Base-by-base conservation (phyloP, 345 rosid species). In the Geranium brycei region DNA sequence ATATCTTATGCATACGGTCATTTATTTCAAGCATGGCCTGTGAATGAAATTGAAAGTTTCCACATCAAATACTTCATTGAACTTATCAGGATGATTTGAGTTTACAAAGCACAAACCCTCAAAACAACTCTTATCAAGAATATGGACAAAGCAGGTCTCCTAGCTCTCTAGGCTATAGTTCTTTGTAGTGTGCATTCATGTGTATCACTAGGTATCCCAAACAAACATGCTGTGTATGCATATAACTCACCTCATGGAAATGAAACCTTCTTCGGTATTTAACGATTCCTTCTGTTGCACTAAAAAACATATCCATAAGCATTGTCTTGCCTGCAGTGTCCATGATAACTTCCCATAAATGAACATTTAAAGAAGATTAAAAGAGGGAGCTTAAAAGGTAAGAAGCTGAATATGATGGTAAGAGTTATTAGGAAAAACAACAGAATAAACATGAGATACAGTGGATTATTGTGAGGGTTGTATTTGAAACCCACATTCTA, bases 291-390 rank as follows among this genome's bases (percentile, higher is more conserved):
- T 80, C 79, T 57, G 89, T 85, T 35, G 85, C 79, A 19, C 84
- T 75, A 73, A 89, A 89, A 81, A 91, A 91, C 98, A 91, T 87
- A 76, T 89, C 98, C 98, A 91, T 89, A 58, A 91, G 74, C 96
- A 91, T 91, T 47, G 98, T 91, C 88, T 91, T 89, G 60, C 98
- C 98, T 91, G 64, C 72, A 82, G 53, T n/a, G 58, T 62, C 66
- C 1, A 55, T 17, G 53, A 40, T 28, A 18, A 60, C 47, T 40
- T 31, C 61, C 67, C 67, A 59, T 28, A 19, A 38, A 59, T 57
- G 61, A 1, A 41, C 55, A 17, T 35, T 7, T 38, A 31, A 19
- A 51, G 19, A 67, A 65, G 51, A 30, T 18, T 19, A 35, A 35
- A 35, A 51, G 38, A 13, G 60, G 51, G 19, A 12, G 30, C 57